A percentile compares a stretch with the other conserved stretches of the same genome.
Conservation (phyloP, 1,139 yeast species). For the Debaryomyces udenii region DNA sequence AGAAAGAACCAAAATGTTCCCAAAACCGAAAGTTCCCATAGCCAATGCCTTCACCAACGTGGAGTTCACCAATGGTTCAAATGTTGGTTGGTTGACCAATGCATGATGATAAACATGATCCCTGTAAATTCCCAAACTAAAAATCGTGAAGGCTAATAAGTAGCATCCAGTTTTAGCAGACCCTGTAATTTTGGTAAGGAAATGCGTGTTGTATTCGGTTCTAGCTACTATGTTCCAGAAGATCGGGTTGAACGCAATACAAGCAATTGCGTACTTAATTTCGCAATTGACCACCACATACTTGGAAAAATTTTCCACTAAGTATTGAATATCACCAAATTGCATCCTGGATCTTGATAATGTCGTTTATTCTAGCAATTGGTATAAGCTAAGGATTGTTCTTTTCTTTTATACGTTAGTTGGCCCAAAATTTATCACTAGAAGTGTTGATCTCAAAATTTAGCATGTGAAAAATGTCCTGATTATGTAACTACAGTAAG, state of each 20-base stretch:
- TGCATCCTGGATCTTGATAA: slow-evolving; percentile 1
- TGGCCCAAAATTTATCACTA: slow-evolving; percentile 5
- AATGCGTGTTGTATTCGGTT: slow-evolving; percentile 73
- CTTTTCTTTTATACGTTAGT: background rate
- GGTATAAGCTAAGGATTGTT: too few species aligned
- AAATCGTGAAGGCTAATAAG: slow-evolving; percentile 76
- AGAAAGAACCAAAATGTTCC: slow-evolving; percentile 76
- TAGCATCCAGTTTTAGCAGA: slow-evolving; percentile 79
- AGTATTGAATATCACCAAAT: slow-evolving; percentile 20
- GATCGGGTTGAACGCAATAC: slow-evolving; percentile 87
- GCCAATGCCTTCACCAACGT: slow-evolving; percentile 38
- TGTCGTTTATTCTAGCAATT: too few species aligned
- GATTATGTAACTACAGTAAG: slow-evolving; percentile 3
- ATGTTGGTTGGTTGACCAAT: slow-evolving; percentile 50
- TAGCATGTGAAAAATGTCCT: slow-evolving; percentile 7
- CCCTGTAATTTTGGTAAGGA: slow-evolving; percentile 75
- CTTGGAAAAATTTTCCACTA: slow-evolving; percentile 22
- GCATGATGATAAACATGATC: slow-evolving; percentile 77
- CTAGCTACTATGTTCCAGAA: slow-evolving; percentile 96
- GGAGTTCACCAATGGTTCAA: slow-evolving; percentile 51
- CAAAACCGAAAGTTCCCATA: slow-evolving; percentile 53
- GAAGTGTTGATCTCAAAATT: slow-evolving; percentile 1
- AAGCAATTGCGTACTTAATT: slow-evolving; percentile 45
- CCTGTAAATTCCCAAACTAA: slow-evolving; percentile 78
- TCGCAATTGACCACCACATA: slow-evolving; percentile 28